Conservation (phyloP, 2,329 filamentous ascomycete species). For the Metarhizium robertsii region DNA sequence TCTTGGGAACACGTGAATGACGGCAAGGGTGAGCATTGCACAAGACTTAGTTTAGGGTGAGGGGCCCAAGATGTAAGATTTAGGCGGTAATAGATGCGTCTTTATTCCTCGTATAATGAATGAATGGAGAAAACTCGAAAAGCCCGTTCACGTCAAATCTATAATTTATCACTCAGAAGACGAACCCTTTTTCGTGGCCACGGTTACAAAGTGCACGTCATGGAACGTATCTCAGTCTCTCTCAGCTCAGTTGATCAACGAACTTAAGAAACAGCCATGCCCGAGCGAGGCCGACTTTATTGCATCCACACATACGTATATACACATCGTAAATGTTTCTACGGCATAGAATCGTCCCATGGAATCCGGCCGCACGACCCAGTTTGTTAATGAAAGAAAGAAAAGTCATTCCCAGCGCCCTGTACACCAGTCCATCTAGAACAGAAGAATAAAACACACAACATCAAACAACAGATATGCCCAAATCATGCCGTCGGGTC, state of each 20-base stretch:
- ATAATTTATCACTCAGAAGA: background rate
- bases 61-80: conserved; percentile 2
- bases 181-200: background rate
- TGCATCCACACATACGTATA: background rate
- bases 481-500: conserved; percentile 31
- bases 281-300: background rate
- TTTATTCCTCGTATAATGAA: background rate
- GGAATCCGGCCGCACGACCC: background rate
- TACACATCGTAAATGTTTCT: background rate
- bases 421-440: conserved; percentile 3
- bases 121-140: background rate
- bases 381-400: background rate
- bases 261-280: background rate
- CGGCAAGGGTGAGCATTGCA: background rate
- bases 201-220: background rate
- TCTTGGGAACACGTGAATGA: conserved; percentile 3
- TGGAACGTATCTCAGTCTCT: background rate
- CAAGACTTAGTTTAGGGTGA: background rate
- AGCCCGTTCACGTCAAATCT: background rate
- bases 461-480: background rate
- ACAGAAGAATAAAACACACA: background rate
- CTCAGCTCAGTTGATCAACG: background rate
- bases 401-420: background rate
- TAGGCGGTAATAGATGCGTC: conserved; percentile 2
- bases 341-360: background rate